These are phyloP conservation scores for Dactylellina drechsleri DNA, from an alignment of 2,329 filamentous ascomycete species.

Conservation along the genomic window DNA sequence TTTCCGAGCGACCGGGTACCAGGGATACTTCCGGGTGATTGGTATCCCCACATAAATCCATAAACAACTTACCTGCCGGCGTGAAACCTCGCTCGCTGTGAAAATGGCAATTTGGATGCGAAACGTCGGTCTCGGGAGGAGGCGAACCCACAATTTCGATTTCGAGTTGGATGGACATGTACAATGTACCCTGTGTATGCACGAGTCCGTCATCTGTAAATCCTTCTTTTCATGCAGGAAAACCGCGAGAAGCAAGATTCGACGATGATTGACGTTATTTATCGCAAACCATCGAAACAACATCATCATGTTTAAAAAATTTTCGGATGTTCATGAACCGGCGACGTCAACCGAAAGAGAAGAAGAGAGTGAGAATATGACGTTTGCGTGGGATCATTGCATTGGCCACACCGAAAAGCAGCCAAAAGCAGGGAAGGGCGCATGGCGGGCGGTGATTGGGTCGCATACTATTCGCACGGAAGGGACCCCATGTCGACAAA, in stretches of 20 bases:
- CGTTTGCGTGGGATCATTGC: constrained; percentile 53
- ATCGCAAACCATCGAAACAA: constrained; percentile 3
- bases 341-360: constrained; percentile 5
- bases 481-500: constrained; percentile 12
- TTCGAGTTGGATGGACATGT: too few species aligned
- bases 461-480: constrained; percentile 7
- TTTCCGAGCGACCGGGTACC: too few species aligned
- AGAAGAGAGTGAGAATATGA: constrained; percentile 18
- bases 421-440: constrained; percentile 21
- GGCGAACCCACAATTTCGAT: not conserved
- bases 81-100: too few species aligned
- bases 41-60: too few species aligned
- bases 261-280: not conserved
- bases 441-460: constrained; percentile 24
- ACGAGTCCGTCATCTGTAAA: not conserved
- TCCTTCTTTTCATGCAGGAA: constrained; percentile 1
- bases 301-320: not conserved
- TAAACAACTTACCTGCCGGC: too few species aligned
- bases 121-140: constrained; percentile 2
- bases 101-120: too few species aligned
- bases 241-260: not conserved
- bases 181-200: not conserved
- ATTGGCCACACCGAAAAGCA: constrained; percentile 34
- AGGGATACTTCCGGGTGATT: too few species aligned
- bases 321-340: not conserved